A percentile compares a stretch with the other conserved stretches of the same genome.
Conservation (phyloP, 257 asterid genomes). For the Knoxia roxburghii region DNA sequence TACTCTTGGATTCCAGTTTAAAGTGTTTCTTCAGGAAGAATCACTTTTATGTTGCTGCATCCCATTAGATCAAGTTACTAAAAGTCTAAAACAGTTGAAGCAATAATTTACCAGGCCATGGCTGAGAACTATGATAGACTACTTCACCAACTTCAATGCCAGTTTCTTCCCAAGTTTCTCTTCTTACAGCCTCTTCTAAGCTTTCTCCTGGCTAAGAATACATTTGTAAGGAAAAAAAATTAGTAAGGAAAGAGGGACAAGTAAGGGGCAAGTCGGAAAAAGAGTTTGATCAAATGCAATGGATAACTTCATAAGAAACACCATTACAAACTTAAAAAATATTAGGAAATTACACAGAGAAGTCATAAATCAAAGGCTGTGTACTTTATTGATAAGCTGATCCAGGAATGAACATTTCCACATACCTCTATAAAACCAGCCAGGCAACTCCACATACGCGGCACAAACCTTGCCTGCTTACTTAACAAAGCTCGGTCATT, state of each 20-base stretch:
- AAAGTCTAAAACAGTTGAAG: not conserved
- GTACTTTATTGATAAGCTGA: not conserved
- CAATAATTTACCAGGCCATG: slow-evolving; percentile 81
- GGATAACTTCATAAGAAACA: not conserved
- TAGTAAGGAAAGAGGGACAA: not conserved
- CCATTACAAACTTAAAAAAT: not conserved
- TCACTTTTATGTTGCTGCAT: no score
- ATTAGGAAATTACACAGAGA: not conserved
- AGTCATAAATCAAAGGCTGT: not conserved
- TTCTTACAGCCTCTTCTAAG: slow-evolving; percentile 93
- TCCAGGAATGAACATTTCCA: not conserved
- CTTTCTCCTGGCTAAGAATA: slow-evolving; percentile 84
- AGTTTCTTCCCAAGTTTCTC: slow-evolving; percentile 95
- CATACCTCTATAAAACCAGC: slow-evolving; percentile 96
- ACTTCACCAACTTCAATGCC: slow-evolving; percentile 97
- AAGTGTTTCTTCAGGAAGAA: not conserved
- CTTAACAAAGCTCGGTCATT: slow-evolving; percentile 77
- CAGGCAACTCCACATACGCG: slow-evolving; percentile 98
- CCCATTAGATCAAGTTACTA: not conserved
- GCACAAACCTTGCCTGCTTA: slow-evolving; percentile 92
- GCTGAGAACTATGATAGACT: slow-evolving; percentile 94
- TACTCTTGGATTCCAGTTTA: not conserved
- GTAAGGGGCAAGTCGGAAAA: slow-evolving; percentile 1
- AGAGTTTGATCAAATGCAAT: not conserved
- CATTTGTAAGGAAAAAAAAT: slow-evolving; percentile 12